Evolutionary conservation across 768 basidiomycete genomes (phyloP).

Genomic region (Tricholoma flavovirens): DNA sequence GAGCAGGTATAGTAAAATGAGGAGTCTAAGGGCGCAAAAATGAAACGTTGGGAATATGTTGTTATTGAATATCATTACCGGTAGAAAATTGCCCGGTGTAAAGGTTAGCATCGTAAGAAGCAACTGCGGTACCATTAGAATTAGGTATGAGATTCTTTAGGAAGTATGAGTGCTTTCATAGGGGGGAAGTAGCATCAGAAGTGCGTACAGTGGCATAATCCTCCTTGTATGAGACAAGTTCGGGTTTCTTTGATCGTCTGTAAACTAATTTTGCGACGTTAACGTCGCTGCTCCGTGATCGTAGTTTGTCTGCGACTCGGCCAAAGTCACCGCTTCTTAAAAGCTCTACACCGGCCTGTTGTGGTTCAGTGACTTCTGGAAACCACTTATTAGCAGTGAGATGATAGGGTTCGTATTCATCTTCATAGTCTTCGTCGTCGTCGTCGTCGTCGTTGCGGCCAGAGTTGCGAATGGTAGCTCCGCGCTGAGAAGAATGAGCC

Average conservation of each 20-base stretch:
- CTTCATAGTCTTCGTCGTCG: conserved; percentile 33
- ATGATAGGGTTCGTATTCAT: conserved; percentile 28
- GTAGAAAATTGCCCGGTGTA: conserved; percentile 84
- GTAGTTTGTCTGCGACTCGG: conserved; percentile 46
- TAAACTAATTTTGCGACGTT: conserved; percentile 49
- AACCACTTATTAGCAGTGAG: conserved; percentile 18
- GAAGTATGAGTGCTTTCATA: conserved; percentile 5
- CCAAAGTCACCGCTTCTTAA: conserved; percentile 81
- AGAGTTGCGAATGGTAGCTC: neutral
- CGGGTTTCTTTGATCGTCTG: conserved; percentile 31
- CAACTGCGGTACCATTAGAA: conserved; percentile 73
- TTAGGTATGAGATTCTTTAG: conserved; percentile 71
- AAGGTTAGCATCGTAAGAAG: conserved; percentile 63
- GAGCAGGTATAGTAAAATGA: conserved; percentile 93
- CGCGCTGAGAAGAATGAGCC: conserved; percentile 3
- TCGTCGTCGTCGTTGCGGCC: conserved; percentile 15
- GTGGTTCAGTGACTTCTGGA: conserved; percentile 47
- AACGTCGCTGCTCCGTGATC: conserved; percentile 31
- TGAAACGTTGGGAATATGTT: neutral
- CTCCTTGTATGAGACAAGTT: conserved; percentile 38
- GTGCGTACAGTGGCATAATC: conserved; percentile 48
- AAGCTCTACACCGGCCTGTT: conserved; percentile 56
- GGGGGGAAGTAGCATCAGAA: neutral
- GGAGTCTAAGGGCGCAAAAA: conserved; percentile 47
- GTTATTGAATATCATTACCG: conserved; percentile 32